phyloP scores from a whole-genome alignment of 148 eudicot species.

The Fagopyrum tataricum region DNA sequence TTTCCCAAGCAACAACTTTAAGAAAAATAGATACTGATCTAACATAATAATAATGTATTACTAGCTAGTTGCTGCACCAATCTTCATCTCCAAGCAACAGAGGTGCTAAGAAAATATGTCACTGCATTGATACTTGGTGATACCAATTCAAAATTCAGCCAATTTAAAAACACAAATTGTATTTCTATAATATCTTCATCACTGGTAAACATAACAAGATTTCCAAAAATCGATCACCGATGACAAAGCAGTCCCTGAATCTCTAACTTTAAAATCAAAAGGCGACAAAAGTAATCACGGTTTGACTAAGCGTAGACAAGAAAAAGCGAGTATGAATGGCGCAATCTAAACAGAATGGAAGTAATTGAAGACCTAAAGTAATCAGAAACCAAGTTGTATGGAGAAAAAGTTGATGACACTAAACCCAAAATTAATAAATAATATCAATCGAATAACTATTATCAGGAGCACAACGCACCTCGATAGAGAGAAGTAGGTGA shows the following conservation, averaged over 20 bases:
- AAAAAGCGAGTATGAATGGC: background rate
- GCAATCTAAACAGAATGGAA: background rate
- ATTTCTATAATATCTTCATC: background rate
- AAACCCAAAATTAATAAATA: background rate
- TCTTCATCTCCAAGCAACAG: background rate
- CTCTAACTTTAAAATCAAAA: background rate
- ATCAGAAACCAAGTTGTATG: background rate
- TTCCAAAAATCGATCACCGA: background rate
- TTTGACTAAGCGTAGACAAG: background rate
- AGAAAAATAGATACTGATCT: background rate
- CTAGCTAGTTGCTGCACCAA: too few species aligned
- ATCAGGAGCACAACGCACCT: background rate
- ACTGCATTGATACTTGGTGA: background rate
- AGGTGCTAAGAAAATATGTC: background rate
- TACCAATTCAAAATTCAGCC: background rate
- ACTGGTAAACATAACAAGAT: background rate
- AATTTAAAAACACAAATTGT: background rate
- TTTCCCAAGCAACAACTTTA: too few species aligned
- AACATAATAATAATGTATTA: background rate
- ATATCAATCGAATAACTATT: background rate
- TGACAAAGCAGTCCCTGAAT: background rate
- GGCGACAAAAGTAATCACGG: background rate
- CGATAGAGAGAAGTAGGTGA: background rate
- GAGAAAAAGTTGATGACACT: background rate
- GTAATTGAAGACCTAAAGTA: background rate